Conservation (phyloP, 2,329 filamentous ascomycete species). For the Penicillium sp. region DNA sequence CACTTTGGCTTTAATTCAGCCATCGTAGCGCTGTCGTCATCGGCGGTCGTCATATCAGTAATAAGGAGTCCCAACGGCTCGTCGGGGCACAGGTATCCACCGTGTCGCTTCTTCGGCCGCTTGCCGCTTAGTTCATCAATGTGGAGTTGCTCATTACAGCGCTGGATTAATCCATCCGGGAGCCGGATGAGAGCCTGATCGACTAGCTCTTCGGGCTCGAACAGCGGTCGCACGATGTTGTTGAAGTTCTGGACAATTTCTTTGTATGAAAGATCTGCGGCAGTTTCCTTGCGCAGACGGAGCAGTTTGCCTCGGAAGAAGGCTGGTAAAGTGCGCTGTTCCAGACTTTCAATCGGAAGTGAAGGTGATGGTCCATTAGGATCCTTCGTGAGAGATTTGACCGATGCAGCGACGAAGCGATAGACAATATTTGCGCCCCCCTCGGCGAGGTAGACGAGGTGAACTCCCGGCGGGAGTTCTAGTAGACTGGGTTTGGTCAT, state of each 20-base stretch:
- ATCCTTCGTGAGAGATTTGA: slow-evolving; percentile 28
- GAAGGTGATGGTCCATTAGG: slow-evolving; percentile 14
- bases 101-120: slow-evolving; percentile 51
- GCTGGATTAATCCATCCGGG: slow-evolving; percentile 43
- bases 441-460: slow-evolving; percentile 56
- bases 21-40: slow-evolving; percentile 39
- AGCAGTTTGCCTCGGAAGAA: slow-evolving; percentile 51
- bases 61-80: slow-evolving; percentile 66
- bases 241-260: slow-evolving; percentile 43
- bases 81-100: slow-evolving; percentile 53
- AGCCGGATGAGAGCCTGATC: slow-evolving; percentile 55
- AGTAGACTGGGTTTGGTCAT: slow-evolving; percentile 34
- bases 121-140: slow-evolving; percentile 44
- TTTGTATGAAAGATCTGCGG: slow-evolving; percentile 53
- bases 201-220: slow-evolving; percentile 55
- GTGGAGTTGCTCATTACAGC: slow-evolving; percentile 55
- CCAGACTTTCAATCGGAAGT: slow-evolving; percentile 16
- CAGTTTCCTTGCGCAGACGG: slow-evolving; percentile 59
- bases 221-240: slow-evolving; percentile 52
- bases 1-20: slow-evolving; percentile 85
- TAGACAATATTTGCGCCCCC: slow-evolving; percentile 78
- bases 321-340: slow-evolving; percentile 19
- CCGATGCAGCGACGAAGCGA: slow-evolving; percentile 49
- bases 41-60: slow-evolving; percentile 65
- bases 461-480: slow-evolving; percentile 36